Evolutionary conservation across 441 rosid genomes (phyloP).

Genomic region (Eutrema salsugineum): DNA sequence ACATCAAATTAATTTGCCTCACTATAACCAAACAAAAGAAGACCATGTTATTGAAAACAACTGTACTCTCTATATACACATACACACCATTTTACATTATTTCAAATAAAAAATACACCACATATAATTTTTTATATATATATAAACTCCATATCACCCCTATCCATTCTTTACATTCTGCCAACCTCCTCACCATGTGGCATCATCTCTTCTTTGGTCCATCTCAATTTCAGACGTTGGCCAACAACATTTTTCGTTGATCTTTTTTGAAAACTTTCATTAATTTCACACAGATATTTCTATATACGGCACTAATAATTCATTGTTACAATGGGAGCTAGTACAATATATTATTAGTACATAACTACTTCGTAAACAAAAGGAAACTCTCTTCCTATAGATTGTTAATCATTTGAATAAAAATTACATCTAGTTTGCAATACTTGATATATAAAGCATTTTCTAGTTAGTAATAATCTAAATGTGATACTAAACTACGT

Average conservation of each 20-base stretch:
- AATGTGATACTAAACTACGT: not conserved
- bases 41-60: slow-evolving; percentile 32
- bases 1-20: slow-evolving; percentile 18
- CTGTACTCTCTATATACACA: not conserved
- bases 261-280: not conserved
- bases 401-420: too few species aligned
- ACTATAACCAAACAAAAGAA: slow-evolving; percentile 30
- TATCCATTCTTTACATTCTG: slow-evolving; percentile 31
- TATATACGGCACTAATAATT: not conserved
- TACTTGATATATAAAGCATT: not conserved
- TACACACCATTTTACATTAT: not conserved
- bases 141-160: slow-evolving; percentile 15
- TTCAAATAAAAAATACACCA: not conserved
- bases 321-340: not conserved
- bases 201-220: slow-evolving; percentile 19
- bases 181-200: slow-evolving; percentile 31
- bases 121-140: too few species aligned
- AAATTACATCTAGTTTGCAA: not conserved
- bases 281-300: not conserved
- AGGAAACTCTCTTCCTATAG: not conserved
- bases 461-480: not conserved
- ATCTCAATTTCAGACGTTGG: slow-evolving; percentile 16
- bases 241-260: slow-evolving; percentile 31
- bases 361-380: not conserved
- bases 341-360: not conserved